A percentile compares a stretch with the other conserved stretches of the same genome.
Evolutionary conservation across 257 asterid species (phyloP).

Genomic region (Scutellaria minor): DNA sequence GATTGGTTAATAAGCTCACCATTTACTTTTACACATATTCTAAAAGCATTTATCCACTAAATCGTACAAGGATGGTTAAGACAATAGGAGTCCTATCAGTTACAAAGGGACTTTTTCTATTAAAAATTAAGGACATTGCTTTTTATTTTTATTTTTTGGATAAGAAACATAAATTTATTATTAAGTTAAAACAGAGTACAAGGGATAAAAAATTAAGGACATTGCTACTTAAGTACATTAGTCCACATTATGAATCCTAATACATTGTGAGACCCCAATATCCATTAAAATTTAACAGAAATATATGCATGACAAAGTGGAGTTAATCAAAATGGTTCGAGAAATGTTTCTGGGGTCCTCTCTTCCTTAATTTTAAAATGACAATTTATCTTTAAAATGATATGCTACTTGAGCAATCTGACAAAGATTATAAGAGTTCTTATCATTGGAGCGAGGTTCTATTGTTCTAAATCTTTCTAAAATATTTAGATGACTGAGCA

Average conservation of each 20-base stretch:
- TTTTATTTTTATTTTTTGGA: neutral
- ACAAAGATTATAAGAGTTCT: neutral
- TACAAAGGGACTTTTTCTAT: neutral
- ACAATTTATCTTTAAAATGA: neutral
- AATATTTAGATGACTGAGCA: neutral
- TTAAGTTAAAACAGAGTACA: too few species aligned
- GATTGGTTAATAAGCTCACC: neutral
- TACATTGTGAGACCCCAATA: neutral
- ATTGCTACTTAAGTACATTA: neutral
- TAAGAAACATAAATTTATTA: too few species aligned
- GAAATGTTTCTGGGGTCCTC: neutral
- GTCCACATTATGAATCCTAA: slow-evolving; percentile 2
- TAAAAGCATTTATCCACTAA: neutral
- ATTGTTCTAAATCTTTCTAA: neutral
- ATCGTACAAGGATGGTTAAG: neutral
- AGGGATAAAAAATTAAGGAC: neutral
- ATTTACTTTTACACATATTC: neutral
- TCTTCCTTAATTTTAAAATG: neutral
- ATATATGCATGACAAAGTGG: neutral
- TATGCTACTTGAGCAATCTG: neutral
- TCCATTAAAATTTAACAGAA: neutral
- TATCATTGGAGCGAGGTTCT: neutral
- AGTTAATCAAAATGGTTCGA: slow-evolving; percentile 1
- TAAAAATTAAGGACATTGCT: neutral
- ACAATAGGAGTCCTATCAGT: neutral